Percentiles rank a stretch among this genome's conserved stretches.
These are phyloP conservation scores for Cubamyces lactineus DNA, from an alignment of 768 basidiomycete species.

Conservation along the genomic window DNA sequence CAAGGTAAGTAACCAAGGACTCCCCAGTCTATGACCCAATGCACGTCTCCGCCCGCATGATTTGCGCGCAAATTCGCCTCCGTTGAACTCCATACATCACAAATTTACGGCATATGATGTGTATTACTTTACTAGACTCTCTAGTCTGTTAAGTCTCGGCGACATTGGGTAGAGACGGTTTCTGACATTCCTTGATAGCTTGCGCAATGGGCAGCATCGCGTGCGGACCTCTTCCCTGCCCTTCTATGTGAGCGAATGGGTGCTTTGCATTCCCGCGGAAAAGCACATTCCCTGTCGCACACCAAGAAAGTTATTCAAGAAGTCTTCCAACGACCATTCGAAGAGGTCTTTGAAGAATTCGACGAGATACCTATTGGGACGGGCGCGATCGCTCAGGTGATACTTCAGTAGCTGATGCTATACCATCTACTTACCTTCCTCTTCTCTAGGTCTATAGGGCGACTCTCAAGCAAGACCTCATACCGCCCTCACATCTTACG, in stretches of 20 bases:
- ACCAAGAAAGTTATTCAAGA: conserved; percentile 81
- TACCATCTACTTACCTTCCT: not conserved
- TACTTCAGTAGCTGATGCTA: not conserved
- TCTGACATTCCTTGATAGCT: conserved; percentile 53
- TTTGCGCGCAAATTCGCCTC: no score
- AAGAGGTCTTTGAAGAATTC: conserved; percentile 91
- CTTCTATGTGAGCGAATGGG: conserved; percentile 84
- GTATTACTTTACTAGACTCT: not conserved
- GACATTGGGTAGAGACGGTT: not conserved
- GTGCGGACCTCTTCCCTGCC: conserved; percentile 91
- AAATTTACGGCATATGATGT: no score
- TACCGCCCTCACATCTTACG: conserved; percentile 82
- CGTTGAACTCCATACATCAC: no score
- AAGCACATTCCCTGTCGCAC: conserved; percentile 76
- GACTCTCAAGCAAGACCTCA: conserved; percentile 77
- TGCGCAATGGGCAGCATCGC: conserved; percentile 97
- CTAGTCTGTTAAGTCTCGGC: not conserved
- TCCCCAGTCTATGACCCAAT: no score
- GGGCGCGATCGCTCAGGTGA: conserved; percentile 94
- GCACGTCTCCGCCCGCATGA: no score
- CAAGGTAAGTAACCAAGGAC: conserved; percentile 58
- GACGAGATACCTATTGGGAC: conserved; percentile 89
- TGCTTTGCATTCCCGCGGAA: conserved; percentile 85
- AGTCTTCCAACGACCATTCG: conserved; percentile 83
- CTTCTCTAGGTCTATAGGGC: conserved; percentile 80